Evolutionary conservation across 2,329 filamentous ascomycete species (phyloP), one percentile per base, ranked within the genome.

Genomic region (Lizonia empirigonia): DNA sequence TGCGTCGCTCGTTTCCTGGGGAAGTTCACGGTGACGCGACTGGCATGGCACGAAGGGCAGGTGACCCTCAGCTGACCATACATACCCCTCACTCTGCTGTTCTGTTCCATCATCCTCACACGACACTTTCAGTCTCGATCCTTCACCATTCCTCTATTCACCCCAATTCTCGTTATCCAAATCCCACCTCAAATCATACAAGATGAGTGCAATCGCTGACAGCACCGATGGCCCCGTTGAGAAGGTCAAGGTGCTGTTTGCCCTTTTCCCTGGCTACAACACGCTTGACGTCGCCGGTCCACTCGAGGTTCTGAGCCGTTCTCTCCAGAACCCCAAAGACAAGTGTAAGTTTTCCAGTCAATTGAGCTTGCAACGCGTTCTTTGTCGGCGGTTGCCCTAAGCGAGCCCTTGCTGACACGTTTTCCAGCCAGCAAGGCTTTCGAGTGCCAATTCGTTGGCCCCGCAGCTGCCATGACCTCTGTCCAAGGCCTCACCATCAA

Each of bases 401-500:
- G 48, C 44, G 47, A 34, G 35, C 46, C 40, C 45, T 52, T 50
- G 56, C 54, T 72, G 50, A 71, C 58, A 57, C 24, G 15, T 32
- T 13, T 33, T n/a, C 15, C 55, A 82, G 80, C 75, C 24, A 76
- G 72, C 70, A 78, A 80, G 67, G 81, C 78, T 50, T 81, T 83
- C 70, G 78, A 82, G 63, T 73, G 78, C 70, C 80, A 80, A 49
- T 77, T 82, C 53, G 78, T 76, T 39, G 79, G 77, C 49, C 67
- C 74, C 9, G 63, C 71, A 29, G 74, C 78, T 49, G 69, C 76
- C 57, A 77, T 80, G 65, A 76, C 76, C 50, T 81, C 82, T 35
- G 73, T 73, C 47, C 81, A 91, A 73, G 89, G 89, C 60, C 82
- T 87, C 68, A 80, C 85, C 63, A 78, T 94, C 73, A 83, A 84